Percentiles rank a stretch among this genome's conserved stretches.
Evolutionary conservation across 1,284 basidiomycete species (phyloP).

Genomic region (Psilocybe mexicana): DNA sequence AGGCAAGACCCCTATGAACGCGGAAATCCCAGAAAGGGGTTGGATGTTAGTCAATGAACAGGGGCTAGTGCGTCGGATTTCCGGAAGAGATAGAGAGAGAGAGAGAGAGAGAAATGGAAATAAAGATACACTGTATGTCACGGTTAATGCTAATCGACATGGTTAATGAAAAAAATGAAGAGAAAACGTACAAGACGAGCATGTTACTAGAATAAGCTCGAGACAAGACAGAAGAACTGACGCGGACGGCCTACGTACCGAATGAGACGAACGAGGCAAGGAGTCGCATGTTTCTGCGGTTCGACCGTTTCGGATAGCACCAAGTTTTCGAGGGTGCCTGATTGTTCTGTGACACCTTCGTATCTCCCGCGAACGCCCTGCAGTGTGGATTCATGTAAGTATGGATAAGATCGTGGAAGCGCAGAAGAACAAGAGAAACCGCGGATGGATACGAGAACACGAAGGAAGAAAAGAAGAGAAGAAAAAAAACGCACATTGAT

Average conservation of each 20-base stretch:
- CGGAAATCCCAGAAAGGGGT: conserved; percentile 32
- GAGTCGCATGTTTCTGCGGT: conserved; percentile 43
- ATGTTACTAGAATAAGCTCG: neutral
- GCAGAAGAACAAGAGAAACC: neutral
- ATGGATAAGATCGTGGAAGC: neutral
- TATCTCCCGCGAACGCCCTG: conserved; percentile 84
- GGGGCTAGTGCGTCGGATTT: neutral
- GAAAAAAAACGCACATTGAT: conserved; percentile 61
- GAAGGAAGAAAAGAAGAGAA: conserved; percentile 12
- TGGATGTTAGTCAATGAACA: neutral
- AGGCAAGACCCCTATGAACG: conserved; percentile 72
- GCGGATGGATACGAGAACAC: conserved; percentile 13
- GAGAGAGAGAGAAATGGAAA: conserved; percentile 1
- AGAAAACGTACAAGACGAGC: neutral
- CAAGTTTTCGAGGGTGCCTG: conserved; percentile 78
- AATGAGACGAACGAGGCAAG: conserved; percentile 78
- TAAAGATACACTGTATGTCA: conserved; percentile 4
- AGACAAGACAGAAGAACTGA: neutral
- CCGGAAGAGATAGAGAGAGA: too few relatives aligned
- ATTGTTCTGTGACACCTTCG: conserved; percentile 52
- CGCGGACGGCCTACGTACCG: conserved; percentile 48
- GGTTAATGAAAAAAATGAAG: neutral
- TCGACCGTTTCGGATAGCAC: conserved; percentile 59
- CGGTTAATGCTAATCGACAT: conserved; percentile 9
- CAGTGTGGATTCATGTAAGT: neutral